These are phyloP conservation scores for Xylariales sp. DNA, from an alignment of 2,329 filamentous ascomycete genomes.

Conservation along the genomic window DNA sequence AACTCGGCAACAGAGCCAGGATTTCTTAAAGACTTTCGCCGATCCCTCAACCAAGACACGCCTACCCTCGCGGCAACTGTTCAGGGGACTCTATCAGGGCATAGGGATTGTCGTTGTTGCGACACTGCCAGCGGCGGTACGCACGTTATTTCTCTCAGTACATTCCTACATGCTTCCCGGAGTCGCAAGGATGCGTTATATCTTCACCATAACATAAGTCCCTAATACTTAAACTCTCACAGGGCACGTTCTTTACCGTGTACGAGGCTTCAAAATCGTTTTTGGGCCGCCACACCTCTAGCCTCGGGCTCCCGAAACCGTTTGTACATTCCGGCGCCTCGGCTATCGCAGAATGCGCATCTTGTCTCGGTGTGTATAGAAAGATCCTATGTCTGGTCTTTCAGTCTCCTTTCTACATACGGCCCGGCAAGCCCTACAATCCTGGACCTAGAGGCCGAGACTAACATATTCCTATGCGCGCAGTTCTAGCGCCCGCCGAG, in stretches of 20 bases:
- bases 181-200: not conserved
- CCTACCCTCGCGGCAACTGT: slow-evolving; percentile 60
- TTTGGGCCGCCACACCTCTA: slow-evolving; percentile 64
- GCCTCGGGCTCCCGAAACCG: slow-evolving; percentile 68
- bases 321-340: slow-evolving; percentile 80
- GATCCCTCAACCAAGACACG: slow-evolving; percentile 64
- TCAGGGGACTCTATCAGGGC: slow-evolving; percentile 86
- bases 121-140: slow-evolving; percentile 77
- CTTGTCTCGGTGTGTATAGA: slow-evolving; percentile 66
- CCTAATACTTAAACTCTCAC: not conserved
- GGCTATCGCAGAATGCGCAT: slow-evolving; percentile 81
- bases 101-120: slow-evolving; percentile 86
- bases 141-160: not conserved
- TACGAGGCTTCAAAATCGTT: slow-evolving; percentile 81
- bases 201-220: not conserved
- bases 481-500: slow-evolving; percentile 85
- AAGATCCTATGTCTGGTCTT: too few species aligned
- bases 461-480: too few species aligned
- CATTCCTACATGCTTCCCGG: not conserved
- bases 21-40: slow-evolving; percentile 76
- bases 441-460: too few species aligned
- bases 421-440: too few species aligned
- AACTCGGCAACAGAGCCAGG: slow-evolving; percentile 82
- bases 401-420: too few species aligned
- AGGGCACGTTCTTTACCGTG: slow-evolving; percentile 86